Evolutionary conservation across 208 protist species (phyloP), one percentile per base, ranked within the genome.

Genomic region (Novymonas esmeraldas): DNA sequence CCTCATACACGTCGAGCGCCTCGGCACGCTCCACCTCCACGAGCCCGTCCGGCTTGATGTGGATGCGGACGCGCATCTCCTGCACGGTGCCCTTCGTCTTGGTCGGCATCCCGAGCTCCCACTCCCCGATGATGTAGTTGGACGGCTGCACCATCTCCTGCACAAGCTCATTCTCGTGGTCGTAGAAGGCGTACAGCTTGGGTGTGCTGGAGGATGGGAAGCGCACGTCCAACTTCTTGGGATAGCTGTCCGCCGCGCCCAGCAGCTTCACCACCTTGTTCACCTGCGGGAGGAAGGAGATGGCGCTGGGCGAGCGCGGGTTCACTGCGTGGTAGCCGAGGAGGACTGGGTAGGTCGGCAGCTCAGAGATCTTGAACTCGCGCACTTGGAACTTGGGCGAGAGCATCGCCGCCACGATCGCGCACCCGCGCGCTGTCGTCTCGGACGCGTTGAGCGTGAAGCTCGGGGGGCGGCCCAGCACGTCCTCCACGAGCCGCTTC

Each of bases 381-480:
- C 87, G 89, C 20, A 95, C 92, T 72, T 94, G 84, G 63, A 97
- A 97, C 61, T 92, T 93, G 39, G 93, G 92, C 20, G 85, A 94
- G n/a, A 97, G 81, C 69, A 95, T 91, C 16, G 92, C 94, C 42
- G 88, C 92, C 56, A 85, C 84, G 55, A 97, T 90, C 0, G 86
- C 93, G 54, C 78, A 83, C 22, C 94, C 94, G 41, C 89, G 89
- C 26, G 88, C 90, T 31, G 90, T 89, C 36, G 90, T 79, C 80
- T 98, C 92, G 34, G 86, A 92, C 18, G 93, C 89, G 65, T 97
- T 98, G 18, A 98, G 66, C 6, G 93, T 98, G 64, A 94, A 93
- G 60, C 74, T 89, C 59, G 89, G 79, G 11, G 71, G 13, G 56
- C 70, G 57, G 60, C 85, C 82, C 22, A 97, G 73, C 14, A 89